Conservation (phyloP, 2,329 filamentous ascomycete genomes). For the Laburnicola sp. region DNA sequence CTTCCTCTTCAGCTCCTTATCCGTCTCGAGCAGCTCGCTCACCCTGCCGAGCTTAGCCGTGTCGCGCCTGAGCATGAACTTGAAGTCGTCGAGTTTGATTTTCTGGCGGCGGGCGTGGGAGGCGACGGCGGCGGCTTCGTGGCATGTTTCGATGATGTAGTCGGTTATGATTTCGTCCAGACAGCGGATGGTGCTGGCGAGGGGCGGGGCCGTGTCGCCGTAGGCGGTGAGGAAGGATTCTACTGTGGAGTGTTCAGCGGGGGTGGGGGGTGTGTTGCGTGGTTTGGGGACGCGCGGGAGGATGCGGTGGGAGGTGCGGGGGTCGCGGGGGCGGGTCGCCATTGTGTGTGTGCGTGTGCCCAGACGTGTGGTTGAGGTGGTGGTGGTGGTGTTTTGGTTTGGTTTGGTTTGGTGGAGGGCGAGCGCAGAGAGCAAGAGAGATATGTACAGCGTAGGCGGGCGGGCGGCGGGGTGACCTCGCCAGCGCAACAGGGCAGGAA, state of each 20-base stretch:
- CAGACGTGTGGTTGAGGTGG: neutral
- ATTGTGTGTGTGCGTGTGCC: slow-evolving; percentile 1
- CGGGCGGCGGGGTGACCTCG: neutral
- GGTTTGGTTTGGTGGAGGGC: neutral
- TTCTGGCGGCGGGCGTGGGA: slow-evolving; percentile 89
- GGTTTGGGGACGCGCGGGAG: slow-evolving; percentile 13
- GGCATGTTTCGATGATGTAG: slow-evolving; percentile 87
- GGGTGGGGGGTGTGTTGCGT: slow-evolving; percentile 8
- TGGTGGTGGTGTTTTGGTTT: neutral
- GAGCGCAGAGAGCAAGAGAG: neutral
- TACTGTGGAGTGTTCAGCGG: slow-evolving; percentile 53
- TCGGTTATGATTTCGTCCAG: slow-evolving; percentile 96
- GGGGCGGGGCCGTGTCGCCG: slow-evolving; percentile 75
- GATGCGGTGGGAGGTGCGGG: slow-evolving; percentile 6
- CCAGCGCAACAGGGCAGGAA: no score
- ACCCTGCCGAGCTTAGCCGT: slow-evolving; percentile 85
- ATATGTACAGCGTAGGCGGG: slow-evolving; percentile 9
- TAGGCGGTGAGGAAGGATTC: slow-evolving; percentile 76
- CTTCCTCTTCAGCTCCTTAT: slow-evolving; percentile 80
- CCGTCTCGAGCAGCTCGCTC: slow-evolving; percentile 84
- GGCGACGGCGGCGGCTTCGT: slow-evolving; percentile 83
- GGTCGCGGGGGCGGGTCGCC: slow-evolving; percentile 1
- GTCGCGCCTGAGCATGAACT: slow-evolving; percentile 87
- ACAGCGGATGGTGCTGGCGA: slow-evolving; percentile 80
- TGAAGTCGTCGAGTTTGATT: slow-evolving; percentile 97